Evolutionary conservation across 1,139 yeast genomes (phyloP), one percentile per base, ranked within the genome.

Genomic region (Candida tetrigidarum): DNA sequence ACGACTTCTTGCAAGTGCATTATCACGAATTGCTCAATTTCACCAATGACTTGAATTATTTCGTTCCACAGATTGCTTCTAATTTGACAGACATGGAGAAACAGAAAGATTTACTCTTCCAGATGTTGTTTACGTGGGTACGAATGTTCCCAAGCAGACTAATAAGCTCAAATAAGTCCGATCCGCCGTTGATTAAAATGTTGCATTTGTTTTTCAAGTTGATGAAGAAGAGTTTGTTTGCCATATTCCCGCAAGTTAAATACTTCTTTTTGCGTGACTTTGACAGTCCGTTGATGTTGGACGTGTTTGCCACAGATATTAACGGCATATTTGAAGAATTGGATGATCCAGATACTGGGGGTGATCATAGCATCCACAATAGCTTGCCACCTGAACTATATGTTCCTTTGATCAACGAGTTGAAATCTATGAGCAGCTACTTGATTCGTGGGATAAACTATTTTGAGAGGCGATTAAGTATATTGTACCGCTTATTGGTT

Each of bases 261-360:
- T 73, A 64, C 49, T 71, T 68, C 51, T 72, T 69, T 43, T 51
- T 73, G 7, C 53, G 77, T 29, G 78, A 73, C 55, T 73, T 74
- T 49, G 78, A 71, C 50, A 61, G 69, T 47, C 77, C 78, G 1
- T 60, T 73, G 43, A 70, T 71, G 69, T 53, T 68, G 43, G 78
- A 72, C 46, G 69, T 71, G 3, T 66, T 63, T 47, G 59, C 53
- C n/a, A 51, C 53, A 30, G 53, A 56, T 20, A 51, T 60, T 32
- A 72, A 69, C n/a, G 63, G 62, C 25, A 60, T 68, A n/a, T 65
- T 56, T 47, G 50, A 52, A 8, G 59, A 57, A 38, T 46, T 62
- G 33, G 62, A 57, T 27, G 35, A 44, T 10, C 63, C 67, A 0
- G 29, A n/a, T 9, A 23, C 36, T 5, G 18, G n/a, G 8, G 34